A percentile compares a stretch with the other conserved stretches of the same genome.
These are phyloP conservation scores for Colletotrichum filicis DNA, from an alignment of 2,329 filamentous ascomycete species.

Conservation along the genomic window DNA sequence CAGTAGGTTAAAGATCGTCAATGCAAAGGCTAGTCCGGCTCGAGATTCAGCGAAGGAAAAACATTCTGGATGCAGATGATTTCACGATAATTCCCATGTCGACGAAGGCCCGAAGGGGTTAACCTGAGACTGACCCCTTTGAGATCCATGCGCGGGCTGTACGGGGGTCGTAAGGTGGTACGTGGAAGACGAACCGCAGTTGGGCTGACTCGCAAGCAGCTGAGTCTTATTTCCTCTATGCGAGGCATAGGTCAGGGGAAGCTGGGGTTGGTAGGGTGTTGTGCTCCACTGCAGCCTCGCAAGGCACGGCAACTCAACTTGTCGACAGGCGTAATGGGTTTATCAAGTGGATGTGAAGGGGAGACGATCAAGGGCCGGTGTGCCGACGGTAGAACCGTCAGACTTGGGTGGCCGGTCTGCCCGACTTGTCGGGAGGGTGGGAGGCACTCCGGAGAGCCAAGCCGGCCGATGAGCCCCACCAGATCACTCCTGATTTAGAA, in stretches of 20 bases:
- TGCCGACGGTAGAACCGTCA: not conserved
- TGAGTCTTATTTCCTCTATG: conserved; percentile 3
- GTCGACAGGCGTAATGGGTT: not conserved
- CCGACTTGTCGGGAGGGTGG: conserved; percentile 7
- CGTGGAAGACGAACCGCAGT: conserved; percentile 17
- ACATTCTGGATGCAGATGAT: not conserved
- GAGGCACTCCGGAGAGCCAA: conserved; percentile 1
- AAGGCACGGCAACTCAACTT: not conserved
- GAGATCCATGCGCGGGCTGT: conserved; percentile 10
- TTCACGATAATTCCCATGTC: conserved; percentile 4
- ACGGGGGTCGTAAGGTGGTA: conserved; percentile 13
- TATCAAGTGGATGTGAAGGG: not conserved
- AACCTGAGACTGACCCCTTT: conserved; percentile 2
- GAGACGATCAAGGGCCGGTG: not conserved
- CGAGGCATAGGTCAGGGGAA: not conserved
- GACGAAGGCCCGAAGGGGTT: not conserved
- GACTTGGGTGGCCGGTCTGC: conserved; percentile 6
- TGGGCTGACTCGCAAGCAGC: conserved; percentile 14
- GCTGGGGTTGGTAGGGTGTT: not conserved
- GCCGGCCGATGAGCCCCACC: not conserved
- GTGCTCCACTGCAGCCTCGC: conserved; percentile 3
- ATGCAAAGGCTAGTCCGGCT: not conserved
- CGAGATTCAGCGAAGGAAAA: not conserved
- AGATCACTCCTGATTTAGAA: conserved; percentile 6
- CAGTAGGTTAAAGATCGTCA: conserved; percentile 1